phyloP scores from a whole-genome alignment of 192 early-diverging fungal species.

The Linnemannia zychae region DNA sequence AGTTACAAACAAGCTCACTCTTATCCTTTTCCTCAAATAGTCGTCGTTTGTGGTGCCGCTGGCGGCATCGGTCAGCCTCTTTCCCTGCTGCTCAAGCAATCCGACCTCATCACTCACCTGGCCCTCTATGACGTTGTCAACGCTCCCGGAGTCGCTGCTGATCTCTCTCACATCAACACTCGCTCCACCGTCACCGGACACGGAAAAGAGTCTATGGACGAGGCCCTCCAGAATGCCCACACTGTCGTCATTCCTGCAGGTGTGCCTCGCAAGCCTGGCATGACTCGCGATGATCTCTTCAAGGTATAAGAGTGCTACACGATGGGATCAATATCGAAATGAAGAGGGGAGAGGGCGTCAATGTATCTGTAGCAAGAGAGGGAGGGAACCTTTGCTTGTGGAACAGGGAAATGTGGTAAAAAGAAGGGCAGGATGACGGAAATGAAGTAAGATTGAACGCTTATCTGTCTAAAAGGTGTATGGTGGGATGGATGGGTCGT shows the following conservation, averaged over 20 bases:
- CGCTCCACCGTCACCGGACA: constrained; percentile 61
- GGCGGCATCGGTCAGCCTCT: constrained; percentile 98
- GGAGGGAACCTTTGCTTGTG: too few species aligned
- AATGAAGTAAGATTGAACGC: too few species aligned
- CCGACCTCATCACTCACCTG: constrained; percentile 84
- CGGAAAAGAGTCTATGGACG: constrained; percentile 59
- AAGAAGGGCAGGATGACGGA: too few species aligned
- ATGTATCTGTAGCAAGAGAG: too few species aligned
- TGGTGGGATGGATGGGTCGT: neutral
- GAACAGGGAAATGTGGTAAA: too few species aligned
- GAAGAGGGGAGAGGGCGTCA: too few species aligned
- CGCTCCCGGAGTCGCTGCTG: constrained; percentile 95
- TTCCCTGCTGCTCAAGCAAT: constrained; percentile 92
- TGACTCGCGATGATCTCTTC: constrained; percentile 99
- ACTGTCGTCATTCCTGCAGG: constrained; percentile 89
- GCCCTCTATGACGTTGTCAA: constrained; percentile 97
- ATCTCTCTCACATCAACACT: constrained; percentile 94
- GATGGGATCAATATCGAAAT: too few species aligned
- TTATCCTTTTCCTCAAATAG: neutral
- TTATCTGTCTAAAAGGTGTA: too few species aligned
- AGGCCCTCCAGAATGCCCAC: constrained; percentile 60
- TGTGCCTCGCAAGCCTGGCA: constrained; percentile 78
- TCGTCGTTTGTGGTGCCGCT: constrained; percentile 70
- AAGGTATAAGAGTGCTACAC: constrained; percentile 67
- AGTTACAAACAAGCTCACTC: too few species aligned